Evolutionary conservation across 257 asterid genomes (phyloP), one percentile per base, ranked within the genome.

Genomic region (Voacanga thouarsii): DNA sequence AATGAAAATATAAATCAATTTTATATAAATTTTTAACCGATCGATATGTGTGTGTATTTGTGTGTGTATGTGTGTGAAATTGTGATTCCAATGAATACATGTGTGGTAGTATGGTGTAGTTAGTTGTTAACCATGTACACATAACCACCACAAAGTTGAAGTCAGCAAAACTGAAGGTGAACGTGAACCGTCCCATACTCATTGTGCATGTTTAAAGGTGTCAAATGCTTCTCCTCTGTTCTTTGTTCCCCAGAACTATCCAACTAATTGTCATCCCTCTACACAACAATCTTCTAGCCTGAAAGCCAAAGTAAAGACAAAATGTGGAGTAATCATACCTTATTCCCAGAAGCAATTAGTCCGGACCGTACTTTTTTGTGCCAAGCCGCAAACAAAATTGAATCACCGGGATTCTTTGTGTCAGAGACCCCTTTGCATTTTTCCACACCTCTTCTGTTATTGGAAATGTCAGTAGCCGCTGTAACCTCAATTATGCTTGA

Each of bases 401-500:
- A 85, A 9, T 83, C 90, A 9, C 79, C 79, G 15, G 97, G 98
- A 37, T 4, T 79, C 1, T 88, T 89, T 87, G 37, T 80, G 0
- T 28, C 71, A 18, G 47, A 81, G 30, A 92, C 85, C 82, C 91
- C 96, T 9, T 82, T 94, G 26, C 68, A 87, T 28, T 90, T 72
- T 72, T 33, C 94, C 5, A 59, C 93, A 12, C 96, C 98, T 45
- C 96, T 94, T 50, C 56, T 92, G 55, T 72, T 92, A 8, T 24
- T 89, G 24, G 97, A 92, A 77, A 83, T 94, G n/a, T 86, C 94
- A 0, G 28, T 84, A 0, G 87, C 89, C 72, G 84, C 96, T 18
- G 6, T 86, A 24, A 61, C 92, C 0, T 87, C 96, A 2, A 49
- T 81, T 68, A 3, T 85, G 57, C 84, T 94, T 66, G 97, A 87